Evolutionary conservation across 345 rosid species (phyloP), one percentile per base, ranked within the genome.

Genomic region (Citrus unshiu): DNA sequence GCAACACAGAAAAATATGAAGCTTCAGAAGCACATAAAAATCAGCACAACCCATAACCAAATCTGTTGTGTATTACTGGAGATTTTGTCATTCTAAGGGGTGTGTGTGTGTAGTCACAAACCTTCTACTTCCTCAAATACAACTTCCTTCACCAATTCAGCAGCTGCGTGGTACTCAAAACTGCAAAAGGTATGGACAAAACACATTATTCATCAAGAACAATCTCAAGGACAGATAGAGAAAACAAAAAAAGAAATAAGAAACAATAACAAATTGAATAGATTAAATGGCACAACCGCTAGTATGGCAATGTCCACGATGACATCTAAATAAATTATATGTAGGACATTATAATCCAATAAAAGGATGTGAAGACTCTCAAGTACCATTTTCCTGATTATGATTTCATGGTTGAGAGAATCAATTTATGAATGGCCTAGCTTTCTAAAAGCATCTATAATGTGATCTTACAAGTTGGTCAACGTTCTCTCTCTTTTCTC

Each of bases 71-170:
- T 22, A 4, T 29, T n/a, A 57, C 7, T 64, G 63, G 19, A 68
- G 37, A 62, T 24, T 32, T 39, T 22, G 6, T 16, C 9, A 65
- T 40, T 39, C 39, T 14, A 14, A 18, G 61, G 21, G 39, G 39
- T 6, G 39, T 5, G 39, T 5, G 35, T 34, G 37, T 34, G 56
- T 54, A 46, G 63, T 24, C 58, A 73, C 88, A 30, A 62, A 93
- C 97, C 98, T 88, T 97, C 91, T 64, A 84, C 90, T 88, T 92
- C 87, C 84, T 91, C 96, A 73, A 91, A 92, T 14, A 87, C 87
- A 82, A 94, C 91, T 88, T 93, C 97, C 79, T 94, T 97, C 67
- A 91, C 89, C 80, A 92, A 79, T 27, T 93, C 95, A 65, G 97
- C 91, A 54, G 92, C 83, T 24, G 97, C 96, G 83, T 87, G 83